These are phyloP conservation scores for Heliamphora pulchella DNA, from an alignment of 179 eudicot species.

Conservation along the genomic window DNA sequence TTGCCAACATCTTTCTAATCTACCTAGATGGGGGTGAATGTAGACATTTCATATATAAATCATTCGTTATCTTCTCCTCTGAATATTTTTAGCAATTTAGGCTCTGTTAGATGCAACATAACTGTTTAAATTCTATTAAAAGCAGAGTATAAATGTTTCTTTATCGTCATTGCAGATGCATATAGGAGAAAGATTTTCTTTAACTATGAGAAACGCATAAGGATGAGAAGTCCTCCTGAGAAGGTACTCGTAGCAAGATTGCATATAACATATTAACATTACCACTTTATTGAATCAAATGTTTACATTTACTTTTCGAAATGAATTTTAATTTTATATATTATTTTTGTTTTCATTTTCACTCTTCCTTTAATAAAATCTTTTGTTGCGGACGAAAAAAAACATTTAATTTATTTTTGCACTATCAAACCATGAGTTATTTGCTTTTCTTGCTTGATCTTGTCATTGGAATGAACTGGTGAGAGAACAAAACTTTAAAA, in stretches of 20 bases:
- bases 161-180: slow-evolving; percentile 38
- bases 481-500: not conserved
- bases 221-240: slow-evolving; percentile 77
- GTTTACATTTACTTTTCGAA: not conserved
- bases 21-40: not conserved
- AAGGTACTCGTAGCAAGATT: slow-evolving; percentile 43
- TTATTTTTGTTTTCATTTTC: no score
- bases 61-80: not conserved
- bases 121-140: not conserved
- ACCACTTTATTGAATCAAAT: not conserved
- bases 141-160: not conserved
- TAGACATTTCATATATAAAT: not conserved
- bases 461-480: not conserved
- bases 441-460: not conserved
- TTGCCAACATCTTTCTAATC: not conserved
- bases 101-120: not conserved
- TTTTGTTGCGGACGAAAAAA: no score
- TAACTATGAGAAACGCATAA: slow-evolving; percentile 76
- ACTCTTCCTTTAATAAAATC: no score
- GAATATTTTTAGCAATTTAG: not conserved
- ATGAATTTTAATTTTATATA: no score
- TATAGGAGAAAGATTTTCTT: slow-evolving; percentile 77
- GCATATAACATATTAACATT: slow-evolving; percentile 5
- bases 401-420: no score
- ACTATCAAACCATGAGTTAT: no score